These are phyloP conservation scores for Hypoxylon lienhwacheense DNA, from an alignment of 495 filamentous ascomycete genomes.

Conservation along the genomic window DNA sequence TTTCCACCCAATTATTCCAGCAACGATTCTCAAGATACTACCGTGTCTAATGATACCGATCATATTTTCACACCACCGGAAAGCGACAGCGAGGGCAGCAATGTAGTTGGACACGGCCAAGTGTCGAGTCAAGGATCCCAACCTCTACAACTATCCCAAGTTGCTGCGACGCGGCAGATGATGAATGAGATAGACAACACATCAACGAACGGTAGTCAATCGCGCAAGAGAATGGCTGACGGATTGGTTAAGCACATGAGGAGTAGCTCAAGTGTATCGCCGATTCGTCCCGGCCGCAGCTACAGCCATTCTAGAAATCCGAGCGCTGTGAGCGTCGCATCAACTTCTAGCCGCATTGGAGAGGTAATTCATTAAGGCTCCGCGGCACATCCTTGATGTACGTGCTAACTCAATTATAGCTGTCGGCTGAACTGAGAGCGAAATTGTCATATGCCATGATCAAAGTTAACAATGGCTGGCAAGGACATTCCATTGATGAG, in stretches of 20 bases:
- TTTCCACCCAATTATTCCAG: constrained; percentile 38
- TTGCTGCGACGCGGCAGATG: constrained; percentile 55
- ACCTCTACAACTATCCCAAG: constrained; percentile 55
- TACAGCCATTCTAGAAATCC: constrained; percentile 73
- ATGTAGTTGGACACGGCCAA: constrained; percentile 38
- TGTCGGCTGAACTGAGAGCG: constrained; percentile 74
- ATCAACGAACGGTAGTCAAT: constrained; percentile 34
- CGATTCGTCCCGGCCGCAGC: constrained; percentile 45
- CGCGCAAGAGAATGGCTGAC: constrained; percentile 65
- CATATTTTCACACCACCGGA: constrained; percentile 51
- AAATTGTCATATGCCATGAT: constrained; percentile 86
- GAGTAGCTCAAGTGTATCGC: constrained; percentile 43
- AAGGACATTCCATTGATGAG: constrained; percentile 67
- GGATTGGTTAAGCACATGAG: constrained; percentile 60
- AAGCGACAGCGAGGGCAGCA: constrained; percentile 48
- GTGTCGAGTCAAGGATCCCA: constrained; percentile 53
- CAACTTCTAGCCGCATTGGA: constrained; percentile 65
- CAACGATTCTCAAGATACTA: constrained; percentile 49
- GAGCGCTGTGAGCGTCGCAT: constrained; percentile 60
- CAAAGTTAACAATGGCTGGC: constrained; percentile 85
- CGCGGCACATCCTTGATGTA: constrained; percentile 1
- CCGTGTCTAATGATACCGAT: constrained; percentile 46
- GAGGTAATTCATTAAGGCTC: constrained; percentile 59
- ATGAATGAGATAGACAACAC: constrained; percentile 41
- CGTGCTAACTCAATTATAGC: constrained; percentile 49